Conservation (phyloP, 768 basidiomycete species). For the Fibroporia radiculosa region DNA sequence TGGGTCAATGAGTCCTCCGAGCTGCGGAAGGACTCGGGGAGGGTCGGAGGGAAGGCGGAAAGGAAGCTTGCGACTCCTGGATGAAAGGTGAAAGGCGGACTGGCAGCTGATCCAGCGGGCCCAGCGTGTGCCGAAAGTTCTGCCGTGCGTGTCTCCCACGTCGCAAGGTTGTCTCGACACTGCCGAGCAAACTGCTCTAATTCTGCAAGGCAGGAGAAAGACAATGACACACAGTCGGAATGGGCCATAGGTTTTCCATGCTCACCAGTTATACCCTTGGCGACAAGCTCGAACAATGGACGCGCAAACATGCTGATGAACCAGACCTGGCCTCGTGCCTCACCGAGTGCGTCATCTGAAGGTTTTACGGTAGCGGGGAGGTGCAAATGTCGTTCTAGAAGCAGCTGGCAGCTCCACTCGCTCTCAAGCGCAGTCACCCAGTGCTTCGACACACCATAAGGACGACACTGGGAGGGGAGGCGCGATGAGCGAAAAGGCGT, state of each 20-base stretch:
- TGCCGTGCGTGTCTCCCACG: constrained; percentile 54
- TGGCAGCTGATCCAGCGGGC: neutral
- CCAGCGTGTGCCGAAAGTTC: constrained; percentile 26
- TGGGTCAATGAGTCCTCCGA: constrained; percentile 16
- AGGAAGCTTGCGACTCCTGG: constrained; percentile 34
- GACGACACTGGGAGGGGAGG: constrained; percentile 59
- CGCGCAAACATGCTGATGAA: constrained; percentile 80
- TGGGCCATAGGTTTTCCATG: constrained; percentile 6
- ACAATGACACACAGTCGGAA: neutral
- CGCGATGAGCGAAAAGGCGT: no score
- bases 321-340: constrained; percentile 80
- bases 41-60: constrained; percentile 48
- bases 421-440: constrained; percentile 86
- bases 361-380: constrained; percentile 52
- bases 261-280: constrained; percentile 68
- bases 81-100: constrained; percentile 6
- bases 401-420: constrained; percentile 89
- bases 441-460: constrained; percentile 82
- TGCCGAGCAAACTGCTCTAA: constrained; percentile 59
- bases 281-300: constrained; percentile 75
- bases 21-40: constrained; percentile 34
- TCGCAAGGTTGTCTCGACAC: constrained; percentile 59
- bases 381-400: constrained; percentile 72
- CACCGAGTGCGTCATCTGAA: constrained; percentile 45
- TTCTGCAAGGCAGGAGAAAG: constrained; percentile 32